Base-by-base conservation (phyloP, 1,284 basidiomycete species). In the Moesziomyces sp. region DNA sequence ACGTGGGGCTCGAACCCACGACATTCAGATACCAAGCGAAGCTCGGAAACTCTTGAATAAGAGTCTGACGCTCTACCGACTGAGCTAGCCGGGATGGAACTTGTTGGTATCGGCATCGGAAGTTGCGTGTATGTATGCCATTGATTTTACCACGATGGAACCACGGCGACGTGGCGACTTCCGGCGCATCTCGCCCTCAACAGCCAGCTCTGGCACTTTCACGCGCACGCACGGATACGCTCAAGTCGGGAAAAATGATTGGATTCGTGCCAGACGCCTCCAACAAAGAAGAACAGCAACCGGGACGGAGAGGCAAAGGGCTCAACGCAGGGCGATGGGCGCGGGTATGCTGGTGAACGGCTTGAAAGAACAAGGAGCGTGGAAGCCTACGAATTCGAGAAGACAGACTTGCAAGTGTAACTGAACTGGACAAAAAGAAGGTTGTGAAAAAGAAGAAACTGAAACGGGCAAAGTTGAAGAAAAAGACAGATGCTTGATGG, bases 51-150 rank as follows among this genome's bases (percentile, higher is more conserved):
- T 51, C 72, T 70, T 74, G 47, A 55, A 24, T 83, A 83, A 83
- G 80, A 82, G 81, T 83, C 80, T 79, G 78, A 80, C 81, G 80
- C 81, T 83, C 81, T 82, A 82, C 81, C 81, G 76, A 82, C 80
- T 83, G 81, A 83, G 80, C 81, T 83, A 83, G 80, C 80, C 81
- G 81, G 81, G 80, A 81, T 67, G 46, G 63, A 46, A 14, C 24
- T 38, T 21, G 19, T n/a, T n/a, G n/a, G n/a, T n/a, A n/a, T n/a
- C n/a, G n/a, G n/a, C n/a, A n/a, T n/a, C n/a, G n/a, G n/a, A n/a
- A n/a, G n/a, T n/a, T n/a, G n/a, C n/a, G n/a, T n/a, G n/a, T n/a
- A n/a, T n/a, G n/a, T n/a, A n/a, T n/a, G n/a, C n/a, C n/a, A n/a
- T n/a, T n/a, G n/a, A n/a, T n/a, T n/a, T n/a, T n/a, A n/a, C n/a